Evolutionary conservation across 768 basidiomycete genomes (phyloP), one percentile per base, ranked within the genome.

Genomic region (Russula sp.): DNA sequence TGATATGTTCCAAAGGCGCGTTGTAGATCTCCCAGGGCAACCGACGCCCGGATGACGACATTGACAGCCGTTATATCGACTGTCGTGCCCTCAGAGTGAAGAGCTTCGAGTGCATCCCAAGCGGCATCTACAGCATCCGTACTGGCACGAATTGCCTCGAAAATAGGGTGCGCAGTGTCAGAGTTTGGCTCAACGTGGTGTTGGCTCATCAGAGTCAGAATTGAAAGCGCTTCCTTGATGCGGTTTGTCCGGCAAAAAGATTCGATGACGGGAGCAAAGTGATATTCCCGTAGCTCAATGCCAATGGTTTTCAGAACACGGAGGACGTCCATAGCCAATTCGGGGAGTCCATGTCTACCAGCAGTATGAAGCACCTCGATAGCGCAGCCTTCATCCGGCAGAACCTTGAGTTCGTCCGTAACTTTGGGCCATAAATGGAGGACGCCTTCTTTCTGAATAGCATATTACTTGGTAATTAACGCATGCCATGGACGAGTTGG

Each of bases 1-100:
- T 85, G 84, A 78, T 91, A 92, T n/a, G 85, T 82, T 5, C 87
- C 88, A 38, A 94, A 74, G 0, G 89, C 90, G 32, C 90, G 87
- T 64, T 88, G 85, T 9, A 94, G 75, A 72, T 93, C 91, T 16
- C 80, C 80, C 3, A 86, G 75, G 26, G 73, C 70, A 53, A 87
- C 76, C 1, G 85, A 81, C 0, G 90, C 91, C 59, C 81, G 79
- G 57, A 94, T 76, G 69, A 94, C 72, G 44, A 83, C 79, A 70
- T 90, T 89, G 63, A 91, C 74, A n/a, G 84, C 80, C 38, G 80
- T 75, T 20, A 83, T 71, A 67, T 89, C 84, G 49, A 94, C 71
- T 0, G 69, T 69, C 57, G 80, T 78, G 6, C 80, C 83, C 40
- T 81, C 80, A 42, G 79, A 73, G 50, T 80, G 79, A 70, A 92